Conservation (phyloP, 257 asterid genomes). For the Solanum rostratum region DNA sequence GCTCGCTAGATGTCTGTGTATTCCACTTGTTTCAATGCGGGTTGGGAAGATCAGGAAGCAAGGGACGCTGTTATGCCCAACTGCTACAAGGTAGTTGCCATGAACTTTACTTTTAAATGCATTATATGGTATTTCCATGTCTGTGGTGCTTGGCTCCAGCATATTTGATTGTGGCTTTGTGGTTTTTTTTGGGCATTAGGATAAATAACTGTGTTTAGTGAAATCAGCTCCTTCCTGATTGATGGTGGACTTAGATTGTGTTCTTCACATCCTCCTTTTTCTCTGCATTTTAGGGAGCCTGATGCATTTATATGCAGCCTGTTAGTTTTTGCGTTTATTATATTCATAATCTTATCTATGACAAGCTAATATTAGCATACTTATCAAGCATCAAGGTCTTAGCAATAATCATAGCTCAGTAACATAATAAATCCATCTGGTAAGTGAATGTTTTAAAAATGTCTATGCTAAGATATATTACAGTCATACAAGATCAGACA, state of each 20-base stretch:
- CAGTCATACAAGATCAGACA: no score
- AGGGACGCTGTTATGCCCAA: slow-evolving; percentile 61
- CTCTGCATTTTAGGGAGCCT: not conserved
- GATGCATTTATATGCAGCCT: not conserved
- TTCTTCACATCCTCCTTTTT: not conserved
- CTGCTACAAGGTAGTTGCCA: slow-evolving; percentile 56
- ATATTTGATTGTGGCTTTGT: not conserved
- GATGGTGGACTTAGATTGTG: not conserved
- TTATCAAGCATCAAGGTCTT: not conserved
- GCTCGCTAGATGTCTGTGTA: slow-evolving; percentile 84
- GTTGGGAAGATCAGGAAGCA: slow-evolving; percentile 77
- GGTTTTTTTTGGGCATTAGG: not conserved
- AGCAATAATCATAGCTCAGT: not conserved
- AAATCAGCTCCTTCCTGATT: not conserved
- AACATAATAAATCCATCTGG: not conserved
- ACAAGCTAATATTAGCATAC: not conserved
- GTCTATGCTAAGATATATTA: no score
- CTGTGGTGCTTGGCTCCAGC: not conserved
- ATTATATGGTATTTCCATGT: not conserved
- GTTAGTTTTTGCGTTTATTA: not conserved
- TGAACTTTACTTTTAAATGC: not conserved
- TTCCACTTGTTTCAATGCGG: slow-evolving; percentile 84
- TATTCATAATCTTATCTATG: not conserved
- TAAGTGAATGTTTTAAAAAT: no score
- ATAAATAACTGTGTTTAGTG: not conserved